Base-by-base conservation (phyloP, 1,284 basidiomycete species). In the Athelia psychrophila region DNA sequence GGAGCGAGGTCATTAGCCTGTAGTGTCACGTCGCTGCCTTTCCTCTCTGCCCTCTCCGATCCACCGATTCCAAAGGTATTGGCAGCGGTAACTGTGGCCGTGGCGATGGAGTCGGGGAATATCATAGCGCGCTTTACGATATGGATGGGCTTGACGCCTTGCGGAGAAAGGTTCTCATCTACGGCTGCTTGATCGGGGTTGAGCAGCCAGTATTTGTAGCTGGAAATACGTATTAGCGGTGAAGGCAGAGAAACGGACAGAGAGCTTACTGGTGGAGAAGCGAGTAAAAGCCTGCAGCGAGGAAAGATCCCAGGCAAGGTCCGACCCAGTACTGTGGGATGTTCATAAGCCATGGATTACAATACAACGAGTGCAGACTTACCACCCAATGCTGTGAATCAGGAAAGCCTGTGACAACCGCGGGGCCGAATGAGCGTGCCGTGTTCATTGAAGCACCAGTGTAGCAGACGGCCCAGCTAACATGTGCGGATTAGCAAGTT, bases 341-440 rank as follows among this genome's bases (percentile, higher is more conserved):
- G n/a, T 19, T 15, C 30, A 50, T 38, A 50, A 49, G 47, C 44
- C 51, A 4, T 18, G 18, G 25, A 48, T 50, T 40, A 9, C 4
- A 45, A 6, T 36, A 25, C 12, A 48, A 35, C 44, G n/a, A 15
- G 24, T 27, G 27, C 24, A 45, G 19, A 71, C 77, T 44, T 64
- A 83, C 81, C 55, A 83, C 77, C 86, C 86, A 88, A 52, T 88
- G 86, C 19, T 74, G 65, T 19, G 66, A 56, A 32, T 68, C 61
- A 1, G 71, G 66, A 62, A 89, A 91, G 6, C 80, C 78, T 2
- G 79, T 74, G 36, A 91, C 74, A 15, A 82, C 83, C 2, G 87
- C 84, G 0, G 89, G 89, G 1, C 88, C 89, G 63, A 91, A 90
- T 0, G 87, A 71, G 56, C 88, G 78, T 13, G 89, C 88, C 2